Base-by-base conservation (phyloP, 2,329 filamentous ascomycete genomes). In the Dendryphion nanum region DNA sequence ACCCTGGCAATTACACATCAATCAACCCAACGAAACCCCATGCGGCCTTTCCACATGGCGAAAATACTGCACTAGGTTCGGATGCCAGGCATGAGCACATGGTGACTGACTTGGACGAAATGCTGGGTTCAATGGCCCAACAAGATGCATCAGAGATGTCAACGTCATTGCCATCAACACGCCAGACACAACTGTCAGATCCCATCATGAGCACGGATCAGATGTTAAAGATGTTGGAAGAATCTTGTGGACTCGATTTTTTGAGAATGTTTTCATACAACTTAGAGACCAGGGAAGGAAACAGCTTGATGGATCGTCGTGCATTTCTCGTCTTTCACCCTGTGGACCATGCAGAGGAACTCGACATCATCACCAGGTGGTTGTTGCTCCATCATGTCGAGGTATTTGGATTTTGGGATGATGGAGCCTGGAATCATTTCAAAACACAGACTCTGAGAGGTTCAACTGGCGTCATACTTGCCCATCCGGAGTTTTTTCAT, bases 341-440 rank as follows among this genome's bases (percentile, higher is more conserved):
- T 2, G 35, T 47, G 26, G 43, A 58, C 6, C 57, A 64, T 33
- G 10, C 29, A n/a, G 50, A 55, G 33, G 53, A 63, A 13, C 32
- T 59, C 5, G 60, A 60, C 13, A 17, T 64, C 4, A 40, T 64
- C 6, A 58, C 55, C 10, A 47, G 57, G 18, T 64, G 60, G 59
- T 35, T 64, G 4, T 30, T 60, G 15, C 42, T 59, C 42, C 50
- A 61, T 24, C 45, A 60, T 32, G 57, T 62, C 4, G 49, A 57
- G 30, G 50, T 64, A 3, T 43, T 36, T 31, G 57, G 42, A 32
- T 38, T 51, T 2, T 53, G 50, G 47, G 40, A 47, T 10, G 37
- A 49, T 19, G 57, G 55, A 8, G 48, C 49, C 3, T 65, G 62
- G 61, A 31, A 45, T 4, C 23, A 41, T 6, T 63, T 64, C 35